Conservation (phyloP, 2,329 filamentous ascomycete genomes). For the Neonectria faginata region DNA sequence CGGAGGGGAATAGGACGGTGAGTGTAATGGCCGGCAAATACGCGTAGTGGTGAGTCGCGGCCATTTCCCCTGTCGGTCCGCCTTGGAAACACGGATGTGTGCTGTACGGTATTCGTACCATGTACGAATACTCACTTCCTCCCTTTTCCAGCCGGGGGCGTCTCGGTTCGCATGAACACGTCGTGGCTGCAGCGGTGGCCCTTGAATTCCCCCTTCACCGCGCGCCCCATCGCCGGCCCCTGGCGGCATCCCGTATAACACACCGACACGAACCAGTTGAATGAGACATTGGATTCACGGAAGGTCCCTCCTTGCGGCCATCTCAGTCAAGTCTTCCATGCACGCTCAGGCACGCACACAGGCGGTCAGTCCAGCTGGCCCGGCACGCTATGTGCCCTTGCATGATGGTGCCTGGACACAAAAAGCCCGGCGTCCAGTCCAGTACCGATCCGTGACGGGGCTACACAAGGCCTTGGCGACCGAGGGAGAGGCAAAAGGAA, state of each 20-base stretch:
- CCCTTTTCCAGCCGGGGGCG: not conserved
- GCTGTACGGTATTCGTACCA: not conserved
- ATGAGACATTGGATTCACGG: slow-evolving; percentile 14
- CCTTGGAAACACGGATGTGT: slow-evolving; percentile 11
- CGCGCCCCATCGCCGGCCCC: not conserved
- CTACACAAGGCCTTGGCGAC: slow-evolving; percentile 15
- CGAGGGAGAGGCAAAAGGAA: slow-evolving; percentile 14
- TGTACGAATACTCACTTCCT: not conserved
- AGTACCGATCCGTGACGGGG: slow-evolving; percentile 17
- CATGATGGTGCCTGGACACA: slow-evolving; percentile 41
- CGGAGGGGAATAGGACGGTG: slow-evolving; percentile 16
- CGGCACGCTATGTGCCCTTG: slow-evolving; percentile 39
- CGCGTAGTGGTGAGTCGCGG: not conserved
- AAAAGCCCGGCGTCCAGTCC: not conserved
- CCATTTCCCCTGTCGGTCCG: not conserved
- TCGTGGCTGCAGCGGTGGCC: slow-evolving; percentile 8
- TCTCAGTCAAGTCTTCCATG: slow-evolving; percentile 25
- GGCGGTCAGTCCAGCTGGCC: slow-evolving; percentile 39
- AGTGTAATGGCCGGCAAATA: slow-evolving; percentile 24
- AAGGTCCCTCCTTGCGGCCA: slow-evolving; percentile 27
- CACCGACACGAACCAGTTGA: slow-evolving; percentile 6
- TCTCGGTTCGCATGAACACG: slow-evolving; percentile 11
- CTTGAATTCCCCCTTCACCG: not conserved
- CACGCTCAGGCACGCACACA: slow-evolving; percentile 11
- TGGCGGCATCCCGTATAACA: not conserved